Evolutionary conservation across 176 grass and related monocot genomes (phyloP).

Genomic region (Rhipidocladum racemiflorum): DNA sequence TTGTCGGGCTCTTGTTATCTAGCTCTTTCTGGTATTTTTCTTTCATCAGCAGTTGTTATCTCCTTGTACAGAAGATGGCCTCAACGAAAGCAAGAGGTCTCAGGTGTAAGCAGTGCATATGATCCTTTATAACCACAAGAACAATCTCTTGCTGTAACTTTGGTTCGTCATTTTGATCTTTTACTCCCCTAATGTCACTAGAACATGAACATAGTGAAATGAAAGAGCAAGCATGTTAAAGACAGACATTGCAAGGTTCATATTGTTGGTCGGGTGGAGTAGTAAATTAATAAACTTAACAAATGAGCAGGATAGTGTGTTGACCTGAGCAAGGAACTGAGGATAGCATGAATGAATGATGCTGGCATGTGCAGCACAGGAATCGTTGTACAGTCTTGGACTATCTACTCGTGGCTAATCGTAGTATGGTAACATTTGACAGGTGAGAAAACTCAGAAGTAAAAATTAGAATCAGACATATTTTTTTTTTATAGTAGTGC

Average conservation of each 20-base stretch:
- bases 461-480: neutral
- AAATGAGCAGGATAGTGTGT: neutral
- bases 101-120: neutral
- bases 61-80: neutral
- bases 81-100: neutral
- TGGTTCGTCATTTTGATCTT: neutral
- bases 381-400: neutral
- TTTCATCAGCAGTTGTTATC: neutral
- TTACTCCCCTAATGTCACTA: neutral
- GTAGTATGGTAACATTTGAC: too few relatives aligned
- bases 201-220: neutral
- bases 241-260: neutral
- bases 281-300: neutral
- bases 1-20: neutral
- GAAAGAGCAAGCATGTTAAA: neutral
- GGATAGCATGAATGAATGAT: neutral
- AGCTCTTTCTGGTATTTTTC: neutral
- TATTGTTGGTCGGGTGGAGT: neutral
- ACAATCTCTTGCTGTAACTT: neutral
- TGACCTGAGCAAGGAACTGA: neutral
- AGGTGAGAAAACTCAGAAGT: neutral
- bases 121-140: neutral
- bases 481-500: neutral
- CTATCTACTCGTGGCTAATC: neutral
- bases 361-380: slow-evolving; percentile 18